Evolutionary conservation across 2,329 filamentous ascomycete species (phyloP).

Genomic region (Fusarium sulawesiense): DNA sequence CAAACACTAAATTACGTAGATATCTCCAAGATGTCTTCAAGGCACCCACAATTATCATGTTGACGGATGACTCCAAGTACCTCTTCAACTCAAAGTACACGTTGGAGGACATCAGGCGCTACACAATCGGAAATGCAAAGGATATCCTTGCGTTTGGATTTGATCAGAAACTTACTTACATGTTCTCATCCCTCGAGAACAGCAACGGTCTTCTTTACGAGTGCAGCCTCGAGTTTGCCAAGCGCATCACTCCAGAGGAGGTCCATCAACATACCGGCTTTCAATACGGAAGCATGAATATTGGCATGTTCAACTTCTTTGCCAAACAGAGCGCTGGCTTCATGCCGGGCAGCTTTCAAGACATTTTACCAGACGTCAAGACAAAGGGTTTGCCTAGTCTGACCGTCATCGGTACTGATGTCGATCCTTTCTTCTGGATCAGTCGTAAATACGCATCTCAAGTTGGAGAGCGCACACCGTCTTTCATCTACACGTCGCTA

Average conservation of each 20-base stretch:
- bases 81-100: constrained; percentile 13
- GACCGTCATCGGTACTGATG: constrained; percentile 4
- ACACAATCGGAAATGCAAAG: constrained; percentile 9
- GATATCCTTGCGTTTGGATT: constrained; percentile 11
- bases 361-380: constrained; percentile 1
- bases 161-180: constrained; percentile 1
- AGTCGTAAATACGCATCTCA: constrained; percentile 10
- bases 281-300: constrained; percentile 6
- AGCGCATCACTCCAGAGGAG: constrained; percentile 12
- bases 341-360: constrained; percentile 9
- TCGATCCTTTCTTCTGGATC: constrained; percentile 15
- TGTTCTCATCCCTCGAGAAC: constrained; percentile 7
- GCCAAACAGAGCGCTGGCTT: constrained; percentile 9
- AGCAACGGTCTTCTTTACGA: constrained; percentile 1
- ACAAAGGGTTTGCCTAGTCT: constrained; percentile 8
- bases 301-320: constrained; percentile 13
- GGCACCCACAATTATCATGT: constrained; percentile 12
- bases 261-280: constrained; percentile 9
- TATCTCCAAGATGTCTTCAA: constrained; percentile 2
- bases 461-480: constrained; percentile 2
- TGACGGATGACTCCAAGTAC: constrained; percentile 11
- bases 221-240: constrained; percentile 5
- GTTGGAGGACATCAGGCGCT: constrained; percentile 4
- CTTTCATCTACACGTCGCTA: constrained; percentile 9
- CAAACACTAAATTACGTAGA: background rate